Base-by-base conservation (phyloP, 2,329 filamentous ascomycete species). In the Colletotrichum sublineola region DNA sequence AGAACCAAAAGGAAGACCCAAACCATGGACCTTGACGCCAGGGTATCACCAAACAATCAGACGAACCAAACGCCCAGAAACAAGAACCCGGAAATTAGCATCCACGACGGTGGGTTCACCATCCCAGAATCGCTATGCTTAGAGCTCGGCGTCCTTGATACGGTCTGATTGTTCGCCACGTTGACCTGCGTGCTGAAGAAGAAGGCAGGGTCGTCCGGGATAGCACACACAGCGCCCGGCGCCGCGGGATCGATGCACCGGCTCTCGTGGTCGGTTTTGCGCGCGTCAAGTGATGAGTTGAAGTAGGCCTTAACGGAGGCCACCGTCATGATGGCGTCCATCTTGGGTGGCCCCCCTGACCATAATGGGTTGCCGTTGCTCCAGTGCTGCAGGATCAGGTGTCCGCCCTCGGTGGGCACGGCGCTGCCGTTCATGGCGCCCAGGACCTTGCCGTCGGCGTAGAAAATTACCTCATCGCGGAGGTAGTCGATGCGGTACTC, bases 401-500 rank as follows among this genome's bases (percentile, higher is more conserved):
- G 89, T 1, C 93, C 93, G 0, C 90, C 82, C 12, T 84, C 81
- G 2, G 83, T 84, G 0, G 93, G 93, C 33, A 93, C 85, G 1
- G 86, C 85, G 3, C 84, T 83, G 12, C 88, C 86, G 2, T 82
- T 78, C 84, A 93, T 91, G 60, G 85, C 83, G 40, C 87, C 85
- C 18, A 94, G 81, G 12, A 86, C 80, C 11, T 81, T 68, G 55
- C 88, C 88, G 79, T 95, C 93, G 2, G 90, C 91, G 78, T 91
- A 94, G 81, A 94, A 95, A 14, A 87, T 79, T 11, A 95, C 91
- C 1, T 83, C 83, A 0, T 84, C 85, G 0, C 88, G 86, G 20
- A 90, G 80, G 82, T 93, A 95, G 81, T 96, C 93, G 79, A 95
- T 92, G 48, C 93, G 91, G 78, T 95, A 95, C 81, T 95, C 93